Evolutionary conservation across 768 basidiomycete genomes (phyloP).

Genomic region (Tylopilus rubrobrunneus): DNA sequence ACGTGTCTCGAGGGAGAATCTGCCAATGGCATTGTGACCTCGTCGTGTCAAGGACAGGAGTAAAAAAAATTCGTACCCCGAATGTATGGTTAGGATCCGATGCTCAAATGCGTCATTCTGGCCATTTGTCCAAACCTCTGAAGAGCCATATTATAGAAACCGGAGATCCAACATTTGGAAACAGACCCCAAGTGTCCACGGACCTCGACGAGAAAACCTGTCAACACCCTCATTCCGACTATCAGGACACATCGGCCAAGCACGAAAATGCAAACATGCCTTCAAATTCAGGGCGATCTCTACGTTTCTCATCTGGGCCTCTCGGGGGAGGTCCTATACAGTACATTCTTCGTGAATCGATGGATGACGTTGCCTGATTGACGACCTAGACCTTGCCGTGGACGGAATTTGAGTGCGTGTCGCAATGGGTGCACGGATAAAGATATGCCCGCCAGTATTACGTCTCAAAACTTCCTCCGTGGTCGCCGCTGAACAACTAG

Average conservation of each 20-base stretch:
- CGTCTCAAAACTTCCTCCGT: not conserved
- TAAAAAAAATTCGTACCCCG: not conserved
- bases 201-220: not conserved
- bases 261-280: not conserved
- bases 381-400: not conserved
- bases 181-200: not conserved
- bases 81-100: not conserved
- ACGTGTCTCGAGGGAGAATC: not conserved
- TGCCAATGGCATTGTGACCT: not conserved
- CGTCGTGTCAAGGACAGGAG: no score
- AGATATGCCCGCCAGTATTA: not conserved
- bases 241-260: no score
- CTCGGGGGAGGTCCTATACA: not conserved
- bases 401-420: no score
- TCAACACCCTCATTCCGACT: not conserved
- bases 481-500: not conserved
- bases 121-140: no score
- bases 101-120: no score
- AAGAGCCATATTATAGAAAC: no score
- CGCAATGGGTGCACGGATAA: not conserved
- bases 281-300: not conserved
- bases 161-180: not conserved
- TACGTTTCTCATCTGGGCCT: not conserved
- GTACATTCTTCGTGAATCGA: not conserved
- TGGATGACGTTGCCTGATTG: not conserved